Base-by-base conservation (phyloP, 1,284 basidiomycete species). In the Termitomyces sp. region DNA sequence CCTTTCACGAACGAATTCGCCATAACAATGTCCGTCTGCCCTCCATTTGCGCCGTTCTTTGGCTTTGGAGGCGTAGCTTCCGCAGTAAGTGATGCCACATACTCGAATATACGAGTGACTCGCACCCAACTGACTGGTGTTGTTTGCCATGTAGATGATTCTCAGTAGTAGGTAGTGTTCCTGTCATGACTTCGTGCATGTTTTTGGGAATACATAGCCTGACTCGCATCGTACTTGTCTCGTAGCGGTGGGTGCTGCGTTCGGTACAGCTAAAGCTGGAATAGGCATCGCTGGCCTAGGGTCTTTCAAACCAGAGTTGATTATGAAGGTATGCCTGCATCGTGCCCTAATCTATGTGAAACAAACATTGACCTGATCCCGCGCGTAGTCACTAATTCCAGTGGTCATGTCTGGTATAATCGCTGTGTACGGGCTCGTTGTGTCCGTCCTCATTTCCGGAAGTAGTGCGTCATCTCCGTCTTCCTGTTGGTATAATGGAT, bases 251-350 rank as follows among this genome's bases (percentile, higher is more conserved):
- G 96, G 97, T 61, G 96, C 96, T 59, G 95, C 96, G 17, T 95
- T 93, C 72, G 97, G 97, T 42, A 99, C 97, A 0, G 86, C 95
- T 48, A 99, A 99, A 74, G 84, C 96, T 46, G 97, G 97, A 46
- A 98, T 99, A 65, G 97, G 96, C 52, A 99, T 99, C 69, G 89
- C 96, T 57, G 97, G 96, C 49, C 76, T 99, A 61, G 96, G 95
- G 62, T 88, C 90, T 56, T 94, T 98, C 73, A 91, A 82, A 67
- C 96, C 96, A 56, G 95, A 99, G 65, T 80, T 98, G 60, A 91
- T 99, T 70, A 99, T 99, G 96, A 99, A 93, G 83, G 93, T 88
- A 64, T 65, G 82, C 17, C 8, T 9, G n/a, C 46, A 33, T 26
- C 15, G 17, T 39, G 8, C 1, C 33, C 30, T 15, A 15, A 43